These are phyloP conservation scores for Chaetomiaceae sp. DNA, from an alignment of 2,329 filamentous ascomycete genomes.

Conservation along the genomic window DNA sequence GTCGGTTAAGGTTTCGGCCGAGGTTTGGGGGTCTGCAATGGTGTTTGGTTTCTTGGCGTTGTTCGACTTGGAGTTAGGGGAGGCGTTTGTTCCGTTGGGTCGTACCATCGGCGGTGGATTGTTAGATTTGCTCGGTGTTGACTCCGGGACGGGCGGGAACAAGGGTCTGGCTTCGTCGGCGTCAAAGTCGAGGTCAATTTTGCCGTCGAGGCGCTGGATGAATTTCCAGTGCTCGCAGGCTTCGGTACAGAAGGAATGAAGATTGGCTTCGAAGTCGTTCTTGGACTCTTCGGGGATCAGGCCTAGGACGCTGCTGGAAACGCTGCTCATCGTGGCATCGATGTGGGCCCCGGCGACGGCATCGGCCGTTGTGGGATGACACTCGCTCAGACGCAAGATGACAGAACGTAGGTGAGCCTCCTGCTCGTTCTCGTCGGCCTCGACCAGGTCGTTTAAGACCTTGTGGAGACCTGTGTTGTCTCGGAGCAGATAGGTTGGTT, in stretches of 20 bases:
- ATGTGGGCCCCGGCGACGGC: no score
- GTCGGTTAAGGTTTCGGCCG: background rate
- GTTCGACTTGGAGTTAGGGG: no score
- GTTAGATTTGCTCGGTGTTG: background rate
- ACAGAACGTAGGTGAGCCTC: no score
- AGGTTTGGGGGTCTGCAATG: no score
- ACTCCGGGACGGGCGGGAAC: background rate
- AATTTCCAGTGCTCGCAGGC: constrained; percentile 9
- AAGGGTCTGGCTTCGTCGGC: background rate
- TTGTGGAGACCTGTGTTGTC: constrained; percentile 2
- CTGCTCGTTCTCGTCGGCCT: no score
- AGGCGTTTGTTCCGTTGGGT: no score
- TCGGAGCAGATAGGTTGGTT: constrained; percentile 28
- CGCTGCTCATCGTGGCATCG: no score
- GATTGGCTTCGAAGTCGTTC: background rate
- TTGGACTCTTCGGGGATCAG: background rate
- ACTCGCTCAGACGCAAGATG: no score
- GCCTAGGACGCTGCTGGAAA: background rate
- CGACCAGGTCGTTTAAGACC: background rate
- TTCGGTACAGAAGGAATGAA: background rate
- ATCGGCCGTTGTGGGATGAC: no score
- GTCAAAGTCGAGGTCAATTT: constrained; percentile 4
- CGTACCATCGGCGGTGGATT: no score
- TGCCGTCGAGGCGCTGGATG: constrained; percentile 11
- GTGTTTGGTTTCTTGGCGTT: no score